Conservation (phyloP, 2,329 filamentous ascomycete species). For the Claviceps digitariae region DNA sequence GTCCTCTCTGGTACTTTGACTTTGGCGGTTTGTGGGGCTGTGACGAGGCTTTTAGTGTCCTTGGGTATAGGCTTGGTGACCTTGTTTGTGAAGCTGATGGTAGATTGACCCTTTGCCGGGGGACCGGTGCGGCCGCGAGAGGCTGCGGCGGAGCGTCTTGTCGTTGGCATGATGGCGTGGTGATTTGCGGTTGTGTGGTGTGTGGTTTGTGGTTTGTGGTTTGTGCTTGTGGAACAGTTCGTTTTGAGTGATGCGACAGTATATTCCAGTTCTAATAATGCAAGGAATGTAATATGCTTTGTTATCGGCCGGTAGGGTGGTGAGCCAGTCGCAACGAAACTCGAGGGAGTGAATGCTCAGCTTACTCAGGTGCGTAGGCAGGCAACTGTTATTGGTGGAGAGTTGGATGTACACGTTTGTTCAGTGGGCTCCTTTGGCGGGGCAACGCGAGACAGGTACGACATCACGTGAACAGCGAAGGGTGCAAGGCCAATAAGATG, state of each 20-base stretch:
- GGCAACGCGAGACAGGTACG: conserved; percentile 40
- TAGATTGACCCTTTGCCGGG: conserved; percentile 35
- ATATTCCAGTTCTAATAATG: neutral
- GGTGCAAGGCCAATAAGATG: neutral
- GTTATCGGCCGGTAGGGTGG: neutral
- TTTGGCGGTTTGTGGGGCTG: conserved; percentile 21
- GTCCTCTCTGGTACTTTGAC: conserved; percentile 17
- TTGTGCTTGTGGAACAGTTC: no score
- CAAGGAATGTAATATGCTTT: neutral
- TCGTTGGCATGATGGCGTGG: conserved; percentile 29
- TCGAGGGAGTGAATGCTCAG: neutral
- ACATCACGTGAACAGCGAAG: conserved; percentile 31
- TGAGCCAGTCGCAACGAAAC: neutral
- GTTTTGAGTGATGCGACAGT: neutral
- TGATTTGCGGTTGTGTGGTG: neutral
- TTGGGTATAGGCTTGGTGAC: conserved; percentile 41
- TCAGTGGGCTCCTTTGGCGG: conserved; percentile 27
- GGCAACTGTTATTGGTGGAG: neutral
- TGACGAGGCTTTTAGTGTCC: conserved; percentile 28
- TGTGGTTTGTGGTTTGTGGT: no score
- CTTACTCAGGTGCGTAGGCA: neutral
- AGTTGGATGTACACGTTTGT: neutral
- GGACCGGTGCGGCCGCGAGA: conserved; percentile 21
- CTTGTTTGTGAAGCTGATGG: conserved; percentile 42
- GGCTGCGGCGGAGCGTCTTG: conserved; percentile 32